These are phyloP conservation scores for Picea mariana DNA, from an alignment of 83 land plant genomes.

Conservation along the genomic window DNA sequence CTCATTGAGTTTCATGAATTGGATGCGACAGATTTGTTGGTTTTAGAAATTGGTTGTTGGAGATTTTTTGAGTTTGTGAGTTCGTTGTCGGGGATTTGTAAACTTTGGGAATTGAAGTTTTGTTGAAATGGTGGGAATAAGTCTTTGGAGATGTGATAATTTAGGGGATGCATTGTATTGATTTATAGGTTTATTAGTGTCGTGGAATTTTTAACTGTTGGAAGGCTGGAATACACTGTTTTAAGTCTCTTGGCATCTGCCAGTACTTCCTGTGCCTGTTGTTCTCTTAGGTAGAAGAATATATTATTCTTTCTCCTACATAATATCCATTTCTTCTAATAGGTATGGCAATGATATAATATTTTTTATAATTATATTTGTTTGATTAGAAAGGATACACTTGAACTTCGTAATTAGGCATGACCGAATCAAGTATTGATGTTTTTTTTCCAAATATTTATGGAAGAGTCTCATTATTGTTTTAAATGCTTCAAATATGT, in stretches of 20 bases:
- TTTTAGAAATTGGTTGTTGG: too few relatives aligned
- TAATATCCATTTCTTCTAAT: not conserved
- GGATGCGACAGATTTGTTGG: too few relatives aligned
- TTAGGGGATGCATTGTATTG: not conserved
- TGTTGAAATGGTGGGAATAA: not conserved
- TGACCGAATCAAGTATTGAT: not conserved
- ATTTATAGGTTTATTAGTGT: not conserved
- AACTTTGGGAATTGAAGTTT: not conserved
- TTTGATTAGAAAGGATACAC: not conserved
- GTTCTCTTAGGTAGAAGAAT: slow-evolving; percentile 3
- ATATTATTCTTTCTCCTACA: not conserved
- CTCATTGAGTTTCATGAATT: too few relatives aligned
- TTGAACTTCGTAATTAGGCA: not conserved
- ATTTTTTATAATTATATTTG: not conserved
- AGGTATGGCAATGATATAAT: slow-evolving; percentile 2
- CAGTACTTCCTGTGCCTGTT: not conserved
- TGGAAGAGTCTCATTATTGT: not conserved
- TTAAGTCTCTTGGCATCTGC: not conserved
- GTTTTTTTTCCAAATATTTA: not conserved
- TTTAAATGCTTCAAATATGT: not conserved
- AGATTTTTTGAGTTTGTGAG: too few relatives aligned
- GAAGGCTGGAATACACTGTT: not conserved
- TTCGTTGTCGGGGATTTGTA: not conserved
- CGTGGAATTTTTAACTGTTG: not conserved
- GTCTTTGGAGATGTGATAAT: not conserved